Evolutionary conservation across 2,329 filamentous ascomycete species (phyloP), one percentile per base, ranked within the genome.

Genomic region (Blumeriella jaapii): DNA sequence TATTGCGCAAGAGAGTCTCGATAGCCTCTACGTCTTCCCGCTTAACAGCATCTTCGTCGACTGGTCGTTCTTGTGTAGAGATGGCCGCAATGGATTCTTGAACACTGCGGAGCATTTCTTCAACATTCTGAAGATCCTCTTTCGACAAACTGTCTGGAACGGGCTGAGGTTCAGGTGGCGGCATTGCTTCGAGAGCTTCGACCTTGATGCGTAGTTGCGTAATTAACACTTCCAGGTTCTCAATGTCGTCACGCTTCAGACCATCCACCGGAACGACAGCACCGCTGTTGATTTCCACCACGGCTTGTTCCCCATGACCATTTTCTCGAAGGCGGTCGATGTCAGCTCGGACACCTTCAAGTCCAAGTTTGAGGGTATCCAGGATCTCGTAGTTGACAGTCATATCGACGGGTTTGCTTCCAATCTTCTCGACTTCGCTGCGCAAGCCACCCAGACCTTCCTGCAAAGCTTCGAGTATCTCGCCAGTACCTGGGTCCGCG

Each of bases 1-100:
- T 87, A 55, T 93, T 94, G 26, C 81, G 76, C 9, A 96, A 68
- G 31, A 96, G 76, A 0, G 82, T 93, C 58, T 95, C 89, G 39
- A 96, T 87, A 8, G 85, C 85, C 42, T 89, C 76, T 0, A 87
- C 83, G 49, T 96, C 87, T 46, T 94, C 85, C 54, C 83, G 83
- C 19, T 68, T 75, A 5, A 80, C 77, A 2, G 67, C 56, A 23
- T 76, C 74, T 26, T 52, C 49, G 27, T 51, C 41, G 4, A 42
- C 31, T 11, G 41, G 29, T 7, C 22, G 57, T 36, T 60, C 61
- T n/a, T 62, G 55, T 47, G 66, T 49, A 48, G 67, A 51, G 40
- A 72, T 54, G 16, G 61, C 61, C 38, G 67, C 61, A n/a, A 82
- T 63, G 6, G 69, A 66, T 8, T 67, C 68, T 41, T 81, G 73